phyloP scores from a whole-genome alignment of 345 rosid genomes.

The Triadica sebifera region DNA sequence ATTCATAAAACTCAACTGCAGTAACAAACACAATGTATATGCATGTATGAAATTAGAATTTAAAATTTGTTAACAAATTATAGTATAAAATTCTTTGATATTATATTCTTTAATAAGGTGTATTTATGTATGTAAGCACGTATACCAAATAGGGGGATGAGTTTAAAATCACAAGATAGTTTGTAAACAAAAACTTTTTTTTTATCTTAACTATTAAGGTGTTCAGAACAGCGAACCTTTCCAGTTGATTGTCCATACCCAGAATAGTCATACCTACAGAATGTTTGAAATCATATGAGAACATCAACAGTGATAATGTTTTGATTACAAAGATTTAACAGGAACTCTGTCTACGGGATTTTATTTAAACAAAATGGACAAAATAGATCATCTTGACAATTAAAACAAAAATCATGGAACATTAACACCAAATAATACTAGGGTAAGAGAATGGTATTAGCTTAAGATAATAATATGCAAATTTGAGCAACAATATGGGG shows the following conservation, averaged over 20 bases:
- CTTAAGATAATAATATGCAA: constrained; percentile 3
- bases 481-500: background rate
- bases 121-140: background rate
- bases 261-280: constrained; percentile 85
- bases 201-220: background rate
- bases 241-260: constrained; percentile 95
- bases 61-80: too few species aligned
- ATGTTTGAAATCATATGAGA: constrained; percentile 9
- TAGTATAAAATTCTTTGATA: too few species aligned
- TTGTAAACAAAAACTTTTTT: background rate
- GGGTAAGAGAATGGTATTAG: background rate
- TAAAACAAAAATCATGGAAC: background rate
- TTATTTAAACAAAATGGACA: background rate
- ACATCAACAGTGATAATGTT: background rate
- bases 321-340: background rate
- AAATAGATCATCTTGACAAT: background rate
- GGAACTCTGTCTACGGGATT: background rate
- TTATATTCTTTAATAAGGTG: too few species aligned
- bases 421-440: background rate
- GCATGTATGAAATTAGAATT: background rate
- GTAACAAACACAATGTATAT: background rate
- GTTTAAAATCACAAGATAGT: background rate
- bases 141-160: background rate
- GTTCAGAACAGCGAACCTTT: constrained; percentile 53
- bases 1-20: background rate